Percentiles rank a stretch among this genome's conserved stretches.
These are phyloP conservation scores for Pilatotrama ljubarskyi DNA, from an alignment of 768 basidiomycete genomes.

Conservation along the genomic window DNA sequence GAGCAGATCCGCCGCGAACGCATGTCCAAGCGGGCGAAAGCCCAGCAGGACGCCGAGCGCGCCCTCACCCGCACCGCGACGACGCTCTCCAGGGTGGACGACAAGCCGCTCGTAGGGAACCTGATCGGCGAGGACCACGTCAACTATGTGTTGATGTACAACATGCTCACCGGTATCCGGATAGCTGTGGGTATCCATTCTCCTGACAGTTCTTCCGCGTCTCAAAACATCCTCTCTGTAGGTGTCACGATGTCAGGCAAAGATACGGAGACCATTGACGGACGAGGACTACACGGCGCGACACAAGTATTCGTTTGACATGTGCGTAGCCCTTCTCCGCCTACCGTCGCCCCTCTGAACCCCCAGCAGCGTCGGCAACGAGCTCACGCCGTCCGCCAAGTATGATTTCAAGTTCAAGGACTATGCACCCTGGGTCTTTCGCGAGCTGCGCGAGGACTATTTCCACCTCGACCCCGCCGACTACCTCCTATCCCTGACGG, in stretches of 20 bases:
- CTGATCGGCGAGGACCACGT: slow-evolving; percentile 98
- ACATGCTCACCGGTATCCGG: slow-evolving; percentile 98
- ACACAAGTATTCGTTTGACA: slow-evolving; percentile 97
- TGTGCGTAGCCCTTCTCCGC: slow-evolving; percentile 53
- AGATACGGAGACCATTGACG: slow-evolving; percentile 82
- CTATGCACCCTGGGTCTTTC: slow-evolving; percentile 98
- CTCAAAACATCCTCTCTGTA: slow-evolving; percentile 32
- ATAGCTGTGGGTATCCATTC: slow-evolving; percentile 68
- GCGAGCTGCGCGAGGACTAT: slow-evolving; percentile 88
- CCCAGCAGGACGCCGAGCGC: slow-evolving; percentile 57
- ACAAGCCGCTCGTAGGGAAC: slow-evolving; percentile 82
- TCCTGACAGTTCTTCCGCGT: background rate
- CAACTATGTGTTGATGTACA: slow-evolving; percentile 99
- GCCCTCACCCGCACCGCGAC: slow-evolving; percentile 43
- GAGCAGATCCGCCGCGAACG: slow-evolving; percentile 85
- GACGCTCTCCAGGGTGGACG: slow-evolving; percentile 29
- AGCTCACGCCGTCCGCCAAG: slow-evolving; percentile 94
- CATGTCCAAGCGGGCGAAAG: slow-evolving; percentile 67
- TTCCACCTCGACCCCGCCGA: slow-evolving; percentile 97
- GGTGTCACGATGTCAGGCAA: slow-evolving; percentile 97
- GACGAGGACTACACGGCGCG: slow-evolving; percentile 84
- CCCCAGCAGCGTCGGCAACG: slow-evolving; percentile 80
- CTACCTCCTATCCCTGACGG: slow-evolving; percentile 93
- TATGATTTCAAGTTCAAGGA: slow-evolving; percentile 99
- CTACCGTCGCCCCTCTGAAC: background rate